phyloP scores from a whole-genome alignment of 495 filamentous ascomycete species.

The Penicillium tannophilum region DNA sequence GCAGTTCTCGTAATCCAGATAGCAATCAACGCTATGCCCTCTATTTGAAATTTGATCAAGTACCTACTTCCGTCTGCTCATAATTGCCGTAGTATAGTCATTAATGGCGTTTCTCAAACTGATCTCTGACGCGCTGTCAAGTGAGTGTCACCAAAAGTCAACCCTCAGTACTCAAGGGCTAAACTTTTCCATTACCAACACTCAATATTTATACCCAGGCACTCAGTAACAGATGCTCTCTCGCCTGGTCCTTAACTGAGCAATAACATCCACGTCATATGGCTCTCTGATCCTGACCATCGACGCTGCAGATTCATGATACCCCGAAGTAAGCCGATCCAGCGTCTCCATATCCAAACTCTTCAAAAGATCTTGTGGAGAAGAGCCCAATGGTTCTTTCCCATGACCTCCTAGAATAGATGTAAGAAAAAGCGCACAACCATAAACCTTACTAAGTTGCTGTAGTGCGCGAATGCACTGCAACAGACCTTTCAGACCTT shows the following conservation, averaged over 20 bases:
- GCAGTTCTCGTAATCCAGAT: neutral
- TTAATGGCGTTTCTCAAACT: no score
- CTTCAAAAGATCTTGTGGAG: conserved; percentile 10
- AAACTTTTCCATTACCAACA: no score
- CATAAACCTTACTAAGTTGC: conserved; percentile 12
- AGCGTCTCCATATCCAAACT: conserved; percentile 16
- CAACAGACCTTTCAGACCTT: conserved; percentile 3
- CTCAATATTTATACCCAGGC: neutral
- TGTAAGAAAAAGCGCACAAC: conserved; percentile 12
- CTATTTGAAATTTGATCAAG: neutral
- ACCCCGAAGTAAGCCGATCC: conserved; percentile 8
- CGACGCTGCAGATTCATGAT: neutral
- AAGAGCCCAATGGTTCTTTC: neutral
- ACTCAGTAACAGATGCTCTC: conserved; percentile 5
- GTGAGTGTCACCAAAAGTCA: no score
- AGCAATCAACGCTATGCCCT: neutral
- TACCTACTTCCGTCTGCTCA: neutral
- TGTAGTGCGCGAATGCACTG: conserved; percentile 11
- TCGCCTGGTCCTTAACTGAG: conserved; percentile 11
- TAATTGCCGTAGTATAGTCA: no score
- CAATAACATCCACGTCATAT: conserved; percentile 18
- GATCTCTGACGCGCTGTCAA: no score
- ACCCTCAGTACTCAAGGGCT: no score
- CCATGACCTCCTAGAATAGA: conserved; percentile 7
- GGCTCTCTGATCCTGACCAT: conserved; percentile 18